phyloP scores from a whole-genome alignment of 139 green algal species.

The Haematococcus sp. region DNA sequence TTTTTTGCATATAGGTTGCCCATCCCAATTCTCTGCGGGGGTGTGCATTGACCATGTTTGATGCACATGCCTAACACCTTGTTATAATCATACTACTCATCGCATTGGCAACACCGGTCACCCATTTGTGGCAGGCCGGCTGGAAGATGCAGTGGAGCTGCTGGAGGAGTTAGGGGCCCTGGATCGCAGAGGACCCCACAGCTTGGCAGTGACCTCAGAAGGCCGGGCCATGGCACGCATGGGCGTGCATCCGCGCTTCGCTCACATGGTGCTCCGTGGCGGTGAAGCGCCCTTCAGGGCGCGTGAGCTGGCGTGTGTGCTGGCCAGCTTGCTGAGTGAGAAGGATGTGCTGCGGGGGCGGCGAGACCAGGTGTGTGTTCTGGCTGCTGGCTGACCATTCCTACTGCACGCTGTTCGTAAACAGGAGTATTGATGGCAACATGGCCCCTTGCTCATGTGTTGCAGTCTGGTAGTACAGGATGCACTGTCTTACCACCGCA shows the following conservation, averaged over 20 bases:
- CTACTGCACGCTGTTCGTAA: too few species aligned
- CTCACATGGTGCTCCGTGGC: slow-evolving; percentile 40
- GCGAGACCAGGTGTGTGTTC: slow-evolving; percentile 9
- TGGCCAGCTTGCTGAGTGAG: slow-evolving; percentile 47
- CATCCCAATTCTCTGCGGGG: too few species aligned
- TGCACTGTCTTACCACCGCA: too few species aligned
- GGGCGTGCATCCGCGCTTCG: slow-evolving; percentile 43
- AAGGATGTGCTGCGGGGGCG: slow-evolving; percentile 29
- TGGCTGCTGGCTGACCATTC: slow-evolving; percentile 16
- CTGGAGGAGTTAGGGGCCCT: slow-evolving; percentile 52
- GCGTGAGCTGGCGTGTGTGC: slow-evolving; percentile 28
- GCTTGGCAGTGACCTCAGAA: not conserved
- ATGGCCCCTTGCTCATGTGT: too few species aligned
- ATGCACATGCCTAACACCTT: too few species aligned
- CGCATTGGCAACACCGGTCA: too few species aligned
- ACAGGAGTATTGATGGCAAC: too few species aligned
- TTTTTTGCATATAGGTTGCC: too few species aligned
- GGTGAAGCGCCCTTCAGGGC: slow-evolving; percentile 8
- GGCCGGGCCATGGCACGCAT: slow-evolving; percentile 24
- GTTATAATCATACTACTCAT: too few species aligned
- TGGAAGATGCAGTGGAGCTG: slow-evolving; percentile 37
- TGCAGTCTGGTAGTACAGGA: too few species aligned
- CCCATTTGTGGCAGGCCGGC: too few species aligned
- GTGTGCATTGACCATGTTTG: too few species aligned
- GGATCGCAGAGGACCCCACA: slow-evolving; percentile 14